A percentile compares a stretch with the other conserved stretches of the same genome.
These are phyloP conservation scores for Cavenderia fasciculata DNA, from an alignment of 78 protist species.

Conservation along the genomic window DNA sequence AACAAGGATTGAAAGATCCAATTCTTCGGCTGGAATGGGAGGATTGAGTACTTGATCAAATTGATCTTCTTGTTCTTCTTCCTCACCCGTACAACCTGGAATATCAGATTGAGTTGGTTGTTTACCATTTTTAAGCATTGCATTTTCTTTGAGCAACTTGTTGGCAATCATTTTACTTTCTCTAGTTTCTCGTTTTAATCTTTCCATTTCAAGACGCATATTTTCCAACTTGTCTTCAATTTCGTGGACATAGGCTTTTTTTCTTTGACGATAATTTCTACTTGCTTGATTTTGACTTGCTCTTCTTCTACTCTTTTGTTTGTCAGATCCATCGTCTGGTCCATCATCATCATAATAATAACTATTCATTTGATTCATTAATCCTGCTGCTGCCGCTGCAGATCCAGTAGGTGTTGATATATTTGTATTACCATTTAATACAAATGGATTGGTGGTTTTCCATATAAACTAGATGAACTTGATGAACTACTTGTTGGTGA, in stretches of 20 bases:
- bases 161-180: constrained; percentile 16
- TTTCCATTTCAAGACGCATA: constrained; percentile 21
- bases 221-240: constrained; percentile 25
- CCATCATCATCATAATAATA: too few relatives aligned
- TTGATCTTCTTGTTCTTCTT: constrained; percentile 29
- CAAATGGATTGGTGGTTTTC: too few relatives aligned
- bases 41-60: constrained; percentile 6
- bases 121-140: constrained; percentile 34
- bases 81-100: constrained; percentile 71
- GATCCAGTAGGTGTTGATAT: too few relatives aligned
- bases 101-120: constrained; percentile 32
- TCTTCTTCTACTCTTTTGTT: constrained; percentile 73
- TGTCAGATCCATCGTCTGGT: too few relatives aligned
- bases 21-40: not conserved
- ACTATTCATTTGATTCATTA: too few relatives aligned
- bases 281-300: constrained; percentile 64
- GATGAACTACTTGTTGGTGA: too few relatives aligned
- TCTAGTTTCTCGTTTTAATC: constrained; percentile 14
- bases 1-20: constrained; percentile 20
- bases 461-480: too few relatives aligned
- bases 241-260: constrained; percentile 34
- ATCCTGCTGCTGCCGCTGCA: too few relatives aligned
- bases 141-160: constrained; percentile 37
- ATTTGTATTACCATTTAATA: too few relatives aligned
- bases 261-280: constrained; percentile 71